phyloP scores from a whole-genome alignment of 805 yeast species.

The Starmera quercuum region DNA sequence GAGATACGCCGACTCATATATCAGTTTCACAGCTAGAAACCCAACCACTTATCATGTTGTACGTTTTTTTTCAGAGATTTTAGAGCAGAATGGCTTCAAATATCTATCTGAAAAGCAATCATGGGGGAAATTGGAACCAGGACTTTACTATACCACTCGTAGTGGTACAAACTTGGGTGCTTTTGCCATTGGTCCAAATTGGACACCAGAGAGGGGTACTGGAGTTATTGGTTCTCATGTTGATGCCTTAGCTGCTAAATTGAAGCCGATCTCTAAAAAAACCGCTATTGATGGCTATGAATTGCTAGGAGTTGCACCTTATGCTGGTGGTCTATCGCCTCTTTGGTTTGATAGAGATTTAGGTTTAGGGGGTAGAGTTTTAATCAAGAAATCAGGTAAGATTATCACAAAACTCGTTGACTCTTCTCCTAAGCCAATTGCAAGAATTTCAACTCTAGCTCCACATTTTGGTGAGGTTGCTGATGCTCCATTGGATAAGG shows the following conservation, averaged over 20 bases:
- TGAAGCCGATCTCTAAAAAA: slow-evolving; percentile 68
- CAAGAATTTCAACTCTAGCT: slow-evolving; percentile 77
- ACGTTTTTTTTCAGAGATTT: slow-evolving; percentile 35
- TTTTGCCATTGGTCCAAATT: slow-evolving; percentile 57
- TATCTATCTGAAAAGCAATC: slow-evolving; percentile 54
- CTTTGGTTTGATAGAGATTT: slow-evolving; percentile 83
- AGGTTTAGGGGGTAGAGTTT: slow-evolving; percentile 74
- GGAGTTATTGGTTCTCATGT: slow-evolving; percentile 72
- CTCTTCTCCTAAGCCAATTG: slow-evolving; percentile 63
- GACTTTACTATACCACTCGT: slow-evolving; percentile 60
- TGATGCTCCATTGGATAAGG: slow-evolving; percentile 64
- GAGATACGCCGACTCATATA: slow-evolving; percentile 40
- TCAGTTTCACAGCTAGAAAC: slow-evolving; percentile 61
- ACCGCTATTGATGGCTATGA: slow-evolving; percentile 64
- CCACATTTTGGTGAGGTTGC: slow-evolving; percentile 78
- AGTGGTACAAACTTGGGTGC: slow-evolving; percentile 65
- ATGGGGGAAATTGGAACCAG: slow-evolving; percentile 31
- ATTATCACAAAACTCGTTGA: slow-evolving; percentile 40
- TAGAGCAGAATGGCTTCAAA: slow-evolving; percentile 54
- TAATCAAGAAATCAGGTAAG: slow-evolving; percentile 35
- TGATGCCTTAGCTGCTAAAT: slow-evolving; percentile 59
- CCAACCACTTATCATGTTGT: slow-evolving; percentile 79
- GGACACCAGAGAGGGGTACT: slow-evolving; percentile 58
- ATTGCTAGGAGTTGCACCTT: slow-evolving; percentile 76
- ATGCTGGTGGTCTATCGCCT: slow-evolving; percentile 60